Conservation (phyloP, 2,329 filamentous ascomycete species). For the Botryosphaeria dothidea region DNA sequence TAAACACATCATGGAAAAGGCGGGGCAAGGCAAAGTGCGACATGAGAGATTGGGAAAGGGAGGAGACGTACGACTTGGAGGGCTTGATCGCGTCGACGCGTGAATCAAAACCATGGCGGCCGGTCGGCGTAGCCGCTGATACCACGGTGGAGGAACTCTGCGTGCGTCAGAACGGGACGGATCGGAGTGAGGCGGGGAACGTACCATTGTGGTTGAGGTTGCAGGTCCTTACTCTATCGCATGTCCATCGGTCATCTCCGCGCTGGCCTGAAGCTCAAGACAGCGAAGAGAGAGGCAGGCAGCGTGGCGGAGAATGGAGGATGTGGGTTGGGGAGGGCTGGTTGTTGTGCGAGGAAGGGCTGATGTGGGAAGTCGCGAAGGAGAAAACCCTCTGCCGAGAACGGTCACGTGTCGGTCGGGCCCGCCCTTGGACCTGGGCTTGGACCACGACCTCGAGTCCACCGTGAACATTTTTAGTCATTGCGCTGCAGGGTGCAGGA, state of each 20-base stretch:
- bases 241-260: conserved; percentile 36
- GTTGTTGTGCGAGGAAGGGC: neutral
- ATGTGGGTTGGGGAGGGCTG: neutral
- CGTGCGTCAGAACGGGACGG: conserved; percentile 24
- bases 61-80: conserved; percentile 75
- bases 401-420: neutral
- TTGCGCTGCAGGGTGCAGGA: conserved; percentile 12
- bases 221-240: conserved; percentile 27
- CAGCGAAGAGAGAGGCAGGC: conserved; percentile 3
- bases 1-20: conserved; percentile 70
- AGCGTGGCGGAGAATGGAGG: neutral
- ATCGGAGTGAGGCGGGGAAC: conserved; percentile 16
- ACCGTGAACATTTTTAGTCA: conserved; percentile 21
- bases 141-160: conserved; percentile 67
- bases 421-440: neutral
- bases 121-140: conserved; percentile 69
- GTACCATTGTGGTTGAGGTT: conserved; percentile 37
- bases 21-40: neutral
- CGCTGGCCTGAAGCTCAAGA: conserved; percentile 20
- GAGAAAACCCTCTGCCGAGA: conserved; percentile 17
- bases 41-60: conserved; percentile 39
- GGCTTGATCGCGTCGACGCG: conserved; percentile 82
- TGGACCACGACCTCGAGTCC: conserved; percentile 1
- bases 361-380: conserved; percentile 20
- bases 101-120: conserved; percentile 72